Evolutionary conservation across 2,329 filamentous ascomycete species (phyloP).

Genomic region (Aspergillus sp.): DNA sequence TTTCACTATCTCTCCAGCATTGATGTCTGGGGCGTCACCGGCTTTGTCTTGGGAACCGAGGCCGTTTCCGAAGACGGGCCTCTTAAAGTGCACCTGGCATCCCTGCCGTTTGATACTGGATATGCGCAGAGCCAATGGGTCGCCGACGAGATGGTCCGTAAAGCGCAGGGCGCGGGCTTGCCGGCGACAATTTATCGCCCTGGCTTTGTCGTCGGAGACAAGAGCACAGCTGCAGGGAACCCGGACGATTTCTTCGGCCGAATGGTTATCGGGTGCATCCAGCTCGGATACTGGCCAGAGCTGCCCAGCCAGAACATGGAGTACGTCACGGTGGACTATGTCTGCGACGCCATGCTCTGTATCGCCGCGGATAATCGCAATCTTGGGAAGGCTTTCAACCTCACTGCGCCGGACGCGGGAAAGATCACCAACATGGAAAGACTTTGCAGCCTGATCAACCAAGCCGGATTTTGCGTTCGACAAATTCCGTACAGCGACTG

Average conservation of each 20-base stretch:
- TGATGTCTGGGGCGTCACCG: constrained; percentile 15
- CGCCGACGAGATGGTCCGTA: constrained; percentile 55
- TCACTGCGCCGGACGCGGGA: constrained; percentile 10
- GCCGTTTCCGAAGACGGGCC: constrained; percentile 12
- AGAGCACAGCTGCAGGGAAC: constrained; percentile 51
- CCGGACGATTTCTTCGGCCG: constrained; percentile 80
- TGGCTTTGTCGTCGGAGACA: constrained; percentile 70
- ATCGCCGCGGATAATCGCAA: constrained; percentile 8
- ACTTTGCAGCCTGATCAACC: constrained; percentile 9
- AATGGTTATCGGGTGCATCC: constrained; percentile 68
- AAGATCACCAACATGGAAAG: constrained; percentile 7
- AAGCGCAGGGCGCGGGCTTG: constrained; percentile 64
- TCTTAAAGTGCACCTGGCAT: constrained; percentile 10
- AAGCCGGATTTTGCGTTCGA: constrained; percentile 1
- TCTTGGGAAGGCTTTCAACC: constrained; percentile 12
- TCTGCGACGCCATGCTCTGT: constrained; percentile 11
- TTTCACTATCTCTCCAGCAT: constrained; percentile 19
- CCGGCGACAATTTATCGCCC: constrained; percentile 63
- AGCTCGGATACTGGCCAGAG: constrained; percentile 43
- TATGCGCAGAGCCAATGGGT: constrained; percentile 85
- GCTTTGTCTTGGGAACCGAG: constrained; percentile 10
- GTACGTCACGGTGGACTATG: constrained; percentile 19
- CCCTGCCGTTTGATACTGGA: constrained; percentile 53
- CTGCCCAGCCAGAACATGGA: constrained; percentile 18
- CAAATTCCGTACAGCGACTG: constrained; percentile 7